phyloP scores from a whole-genome alignment of 1,284 basidiomycete species.

The Ceratorhiza oryzae-sativae region DNA sequence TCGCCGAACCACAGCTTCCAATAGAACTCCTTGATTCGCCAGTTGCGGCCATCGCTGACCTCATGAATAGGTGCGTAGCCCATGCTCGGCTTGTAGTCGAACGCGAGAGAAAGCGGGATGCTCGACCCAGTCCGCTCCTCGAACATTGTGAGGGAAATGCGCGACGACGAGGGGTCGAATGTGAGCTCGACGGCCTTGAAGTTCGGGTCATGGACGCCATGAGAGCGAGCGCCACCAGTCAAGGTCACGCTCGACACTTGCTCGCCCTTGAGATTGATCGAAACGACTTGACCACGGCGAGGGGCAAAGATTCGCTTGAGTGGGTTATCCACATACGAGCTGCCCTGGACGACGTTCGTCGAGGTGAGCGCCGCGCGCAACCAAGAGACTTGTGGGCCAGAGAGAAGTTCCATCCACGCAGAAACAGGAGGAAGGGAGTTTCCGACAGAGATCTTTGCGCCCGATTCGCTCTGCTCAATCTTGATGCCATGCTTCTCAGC shows the following conservation, averaged over 20 bases:
- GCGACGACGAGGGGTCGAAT: constrained; percentile 61
- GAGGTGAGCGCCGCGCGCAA: constrained; percentile 85
- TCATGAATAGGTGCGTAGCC: constrained; percentile 96
- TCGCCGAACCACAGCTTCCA: constrained; percentile 97
- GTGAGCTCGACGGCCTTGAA: constrained; percentile 88
- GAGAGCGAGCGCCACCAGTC: constrained; percentile 82
- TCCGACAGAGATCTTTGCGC: constrained; percentile 66
- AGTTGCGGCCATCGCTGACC: constrained; percentile 82
- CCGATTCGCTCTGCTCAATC: constrained; percentile 56
- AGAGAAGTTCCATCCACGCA: constrained; percentile 86
- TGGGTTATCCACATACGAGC: constrained; percentile 87
- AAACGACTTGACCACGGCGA: constrained; percentile 77
- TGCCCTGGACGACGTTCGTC: constrained; percentile 84
- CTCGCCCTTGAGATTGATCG: constrained; percentile 53
- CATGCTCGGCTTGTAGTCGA: constrained; percentile 87
- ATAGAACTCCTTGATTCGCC: constrained; percentile 94
- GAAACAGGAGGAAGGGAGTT: constrained; percentile 63
- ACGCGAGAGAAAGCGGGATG: constrained; percentile 83
- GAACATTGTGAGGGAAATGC: constrained; percentile 80
- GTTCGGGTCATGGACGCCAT: constrained; percentile 70
- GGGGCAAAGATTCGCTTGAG: constrained; percentile 87
- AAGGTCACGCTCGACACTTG: constrained; percentile 65
- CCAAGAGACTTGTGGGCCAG: constrained; percentile 85
- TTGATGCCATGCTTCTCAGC: constrained; percentile 55
- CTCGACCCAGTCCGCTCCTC: constrained; percentile 83